Evolutionary conservation across 345 rosid genomes (phyloP).

Genomic region (Arabidopsis arenosa): DNA sequence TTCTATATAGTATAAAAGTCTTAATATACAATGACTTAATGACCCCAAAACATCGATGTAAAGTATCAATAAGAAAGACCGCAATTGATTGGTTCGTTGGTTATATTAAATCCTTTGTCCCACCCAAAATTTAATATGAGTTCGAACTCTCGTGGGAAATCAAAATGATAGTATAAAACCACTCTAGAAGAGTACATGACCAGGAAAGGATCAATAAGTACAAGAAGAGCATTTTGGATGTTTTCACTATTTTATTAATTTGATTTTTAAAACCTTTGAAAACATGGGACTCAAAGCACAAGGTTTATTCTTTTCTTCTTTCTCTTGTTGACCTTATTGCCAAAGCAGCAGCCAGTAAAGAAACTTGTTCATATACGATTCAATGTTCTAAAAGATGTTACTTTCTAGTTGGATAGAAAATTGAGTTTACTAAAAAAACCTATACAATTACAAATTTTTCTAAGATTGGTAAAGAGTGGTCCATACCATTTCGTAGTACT

Average conservation of each 20-base stretch:
- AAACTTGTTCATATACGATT: conserved; percentile 39
- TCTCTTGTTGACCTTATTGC: conserved; percentile 28
- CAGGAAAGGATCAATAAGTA: conserved; percentile 1
- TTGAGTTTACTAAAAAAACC: neutral
- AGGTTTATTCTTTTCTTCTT: conserved; percentile 33
- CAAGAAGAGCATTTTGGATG: conserved; percentile 18
- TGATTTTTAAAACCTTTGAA: conserved; percentile 6
- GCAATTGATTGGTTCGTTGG: conserved; percentile 30
- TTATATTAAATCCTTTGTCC: conserved; percentile 5
- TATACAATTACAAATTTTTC: neutral
- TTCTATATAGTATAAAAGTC: neutral
- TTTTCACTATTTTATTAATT: conserved; percentile 3
- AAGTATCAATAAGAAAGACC: conserved; percentile 21
- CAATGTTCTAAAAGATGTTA: conserved; percentile 22
- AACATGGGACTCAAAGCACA: conserved; percentile 23
- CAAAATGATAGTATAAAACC: conserved; percentile 12
- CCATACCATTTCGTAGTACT: neutral
- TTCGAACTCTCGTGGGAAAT: neutral
- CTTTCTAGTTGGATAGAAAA: conserved; percentile 27
- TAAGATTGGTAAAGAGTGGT: conserved; percentile 2
- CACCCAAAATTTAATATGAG: conserved; percentile 12
- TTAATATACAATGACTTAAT: conserved; percentile 26
- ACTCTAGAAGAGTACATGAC: conserved; percentile 8
- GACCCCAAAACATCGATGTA: neutral
- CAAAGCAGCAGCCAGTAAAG: conserved; percentile 33